Conservation (phyloP, 805 yeast genomes). For the Yarrowia yakushimensis region DNA sequence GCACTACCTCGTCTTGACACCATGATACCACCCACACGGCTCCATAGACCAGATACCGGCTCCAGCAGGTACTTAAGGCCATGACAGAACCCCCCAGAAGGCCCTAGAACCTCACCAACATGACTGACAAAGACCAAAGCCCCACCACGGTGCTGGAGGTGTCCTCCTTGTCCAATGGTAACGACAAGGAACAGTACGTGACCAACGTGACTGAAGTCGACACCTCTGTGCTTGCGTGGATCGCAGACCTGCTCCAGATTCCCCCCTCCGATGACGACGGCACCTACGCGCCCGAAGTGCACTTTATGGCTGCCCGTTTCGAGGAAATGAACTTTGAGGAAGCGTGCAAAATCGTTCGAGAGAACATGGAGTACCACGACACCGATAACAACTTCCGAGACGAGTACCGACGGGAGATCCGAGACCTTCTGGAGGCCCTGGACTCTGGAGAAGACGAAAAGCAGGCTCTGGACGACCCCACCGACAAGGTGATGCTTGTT, state of each 20-base stretch:
- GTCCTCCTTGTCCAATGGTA: background rate
- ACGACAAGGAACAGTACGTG: background rate
- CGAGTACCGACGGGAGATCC: slow-evolving; percentile 11
- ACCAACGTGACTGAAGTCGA: slow-evolving; percentile 4
- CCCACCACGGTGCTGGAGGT: background rate
- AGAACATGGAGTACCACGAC: slow-evolving; percentile 43
- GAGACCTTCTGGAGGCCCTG: background rate
- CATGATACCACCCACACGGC: slow-evolving; percentile 3
- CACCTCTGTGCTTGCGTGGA: background rate
- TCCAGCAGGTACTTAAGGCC: background rate
- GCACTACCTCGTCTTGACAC: background rate
- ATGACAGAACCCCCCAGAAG: too few species aligned
- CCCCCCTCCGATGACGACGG: slow-evolving; percentile 20
- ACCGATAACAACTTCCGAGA: slow-evolving; percentile 49
- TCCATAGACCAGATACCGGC: background rate
- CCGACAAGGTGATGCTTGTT: background rate
- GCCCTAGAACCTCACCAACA: too few species aligned
- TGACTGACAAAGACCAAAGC: background rate
- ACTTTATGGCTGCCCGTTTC: slow-evolving; percentile 45
- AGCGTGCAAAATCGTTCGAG: slow-evolving; percentile 42
- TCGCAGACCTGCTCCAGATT: slow-evolving; percentile 4
- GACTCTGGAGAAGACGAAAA: background rate
- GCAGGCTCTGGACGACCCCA: background rate
- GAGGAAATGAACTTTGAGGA: slow-evolving; percentile 40
- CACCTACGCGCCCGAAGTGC: slow-evolving; percentile 27